Percentiles rank a stretch among this genome's conserved stretches.
phyloP scores from a whole-genome alignment of 2,329 filamentous ascomycete genomes.

The Sporothrix sp. region DNA sequence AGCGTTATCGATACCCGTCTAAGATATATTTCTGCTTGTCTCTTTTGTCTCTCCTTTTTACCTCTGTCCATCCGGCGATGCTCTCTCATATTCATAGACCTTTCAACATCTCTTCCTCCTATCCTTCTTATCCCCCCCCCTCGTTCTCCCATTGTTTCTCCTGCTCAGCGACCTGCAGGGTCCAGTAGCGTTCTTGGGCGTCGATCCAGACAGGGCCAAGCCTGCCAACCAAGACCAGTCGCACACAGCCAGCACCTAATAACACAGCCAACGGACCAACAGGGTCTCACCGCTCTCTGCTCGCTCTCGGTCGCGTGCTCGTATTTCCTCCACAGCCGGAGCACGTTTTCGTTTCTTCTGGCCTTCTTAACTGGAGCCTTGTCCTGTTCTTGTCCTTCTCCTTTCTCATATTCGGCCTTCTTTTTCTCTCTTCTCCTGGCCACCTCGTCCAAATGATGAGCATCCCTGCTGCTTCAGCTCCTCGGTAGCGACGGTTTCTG shows the following conservation, averaged over 20 bases:
- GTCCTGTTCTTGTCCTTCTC: not conserved
- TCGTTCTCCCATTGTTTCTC: not conserved
- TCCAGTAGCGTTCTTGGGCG: not conserved
- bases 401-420: not conserved
- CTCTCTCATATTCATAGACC: too few relatives aligned
- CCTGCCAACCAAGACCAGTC: not conserved
- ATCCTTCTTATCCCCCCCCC: not conserved
- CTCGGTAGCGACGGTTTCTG: too few relatives aligned
- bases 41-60: not conserved
- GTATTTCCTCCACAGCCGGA: not conserved
- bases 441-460: too few relatives aligned
- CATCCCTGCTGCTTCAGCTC: too few relatives aligned
- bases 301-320: conserved; percentile 12
- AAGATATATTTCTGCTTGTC: too few relatives aligned
- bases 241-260: not conserved
- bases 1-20: conserved; percentile 4
- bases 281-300: conserved; percentile 7
- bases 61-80: not conserved
- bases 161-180: not conserved
- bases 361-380: not conserved
- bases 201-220: conserved; percentile 1
- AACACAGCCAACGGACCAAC: not conserved
- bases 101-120: not conserved
- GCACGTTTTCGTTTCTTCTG: not conserved
- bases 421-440: not conserved